Conservation (phyloP, 306 rosid genomes). For the Quercus alba region DNA sequence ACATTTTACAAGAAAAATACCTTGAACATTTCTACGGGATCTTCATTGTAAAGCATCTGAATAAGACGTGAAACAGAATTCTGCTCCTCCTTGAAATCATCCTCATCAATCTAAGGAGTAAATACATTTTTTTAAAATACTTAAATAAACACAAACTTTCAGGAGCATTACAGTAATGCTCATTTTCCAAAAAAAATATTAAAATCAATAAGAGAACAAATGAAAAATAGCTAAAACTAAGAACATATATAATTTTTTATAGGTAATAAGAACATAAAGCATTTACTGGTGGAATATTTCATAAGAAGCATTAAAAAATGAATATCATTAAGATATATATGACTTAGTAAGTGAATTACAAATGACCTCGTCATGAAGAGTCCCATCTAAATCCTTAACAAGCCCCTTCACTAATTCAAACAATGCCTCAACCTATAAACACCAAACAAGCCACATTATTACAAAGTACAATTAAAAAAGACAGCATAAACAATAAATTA, state of each 20-base stretch:
- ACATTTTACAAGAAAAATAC: slow-evolving; percentile 34
- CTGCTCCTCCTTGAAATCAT: slow-evolving; percentile 97
- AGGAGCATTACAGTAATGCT: background rate
- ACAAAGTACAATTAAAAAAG: slow-evolving; percentile 30
- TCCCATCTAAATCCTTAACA: slow-evolving; percentile 78
- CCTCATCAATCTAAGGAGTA: slow-evolving; percentile 72
- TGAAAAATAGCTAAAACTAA: background rate
- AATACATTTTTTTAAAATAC: background rate
- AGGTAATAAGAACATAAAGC: background rate
- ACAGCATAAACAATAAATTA: slow-evolving; percentile 19
- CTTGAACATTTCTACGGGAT: slow-evolving; percentile 90
- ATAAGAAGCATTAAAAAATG: slow-evolving; percentile 5
- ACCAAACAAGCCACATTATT: slow-evolving; percentile 24
- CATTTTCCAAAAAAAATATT: background rate
- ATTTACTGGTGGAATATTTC: slow-evolving; percentile 11
- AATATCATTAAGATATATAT: background rate
- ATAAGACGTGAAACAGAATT: slow-evolving; percentile 89
- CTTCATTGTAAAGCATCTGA: slow-evolving; percentile 88
- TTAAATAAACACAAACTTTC: background rate
- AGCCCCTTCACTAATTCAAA: slow-evolving; percentile 94
- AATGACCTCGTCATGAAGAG: slow-evolving; percentile 66
- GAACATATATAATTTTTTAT: background rate
- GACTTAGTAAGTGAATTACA: slow-evolving; percentile 12
- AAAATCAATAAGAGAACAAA: background rate
- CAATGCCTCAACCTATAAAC: slow-evolving; percentile 83